Conservation (phyloP, 495 filamentous ascomycete species). For the Annulohypoxylon moriforme region DNA sequence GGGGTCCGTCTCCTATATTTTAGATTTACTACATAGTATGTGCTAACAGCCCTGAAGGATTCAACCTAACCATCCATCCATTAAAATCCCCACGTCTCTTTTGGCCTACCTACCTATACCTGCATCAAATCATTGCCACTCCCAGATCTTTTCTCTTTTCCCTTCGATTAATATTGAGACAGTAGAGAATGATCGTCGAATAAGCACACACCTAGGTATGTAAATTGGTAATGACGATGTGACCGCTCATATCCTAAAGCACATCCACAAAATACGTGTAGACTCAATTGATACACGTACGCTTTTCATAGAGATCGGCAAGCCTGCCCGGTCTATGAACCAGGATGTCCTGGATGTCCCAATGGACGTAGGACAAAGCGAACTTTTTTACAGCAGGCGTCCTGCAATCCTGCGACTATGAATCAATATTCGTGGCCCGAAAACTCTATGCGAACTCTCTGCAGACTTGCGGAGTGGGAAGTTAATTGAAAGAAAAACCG, state of each 20-base stretch:
- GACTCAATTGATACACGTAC: slow-evolving; percentile 31
- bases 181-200: not conserved
- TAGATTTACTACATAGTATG: slow-evolving; percentile 7
- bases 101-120: not conserved
- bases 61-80: not conserved
- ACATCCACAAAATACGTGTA: slow-evolving; percentile 25
- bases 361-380: slow-evolving; percentile 32
- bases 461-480: slow-evolving; percentile 30
- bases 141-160: not conserved
- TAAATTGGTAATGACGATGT: slow-evolving; percentile 24
- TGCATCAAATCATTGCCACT: too few species aligned
- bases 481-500: not conserved
- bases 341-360: slow-evolving; percentile 27
- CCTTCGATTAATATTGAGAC: not conserved
- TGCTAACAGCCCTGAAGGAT: not conserved
- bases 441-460: slow-evolving; percentile 23
- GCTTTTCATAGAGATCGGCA: slow-evolving; percentile 44
- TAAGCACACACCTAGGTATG: not conserved
- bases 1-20: slow-evolving; percentile 11
- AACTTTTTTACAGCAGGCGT: slow-evolving; percentile 25
- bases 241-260: slow-evolving; percentile 9
- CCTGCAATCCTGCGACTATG: slow-evolving; percentile 17
- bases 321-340: slow-evolving; percentile 25
- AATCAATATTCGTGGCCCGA: slow-evolving; percentile 31
- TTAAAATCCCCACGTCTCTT: not conserved